These are phyloP conservation scores for Helicocarpus griseus DNA, from an alignment of 2,329 filamentous ascomycete species.

Conservation along the genomic window DNA sequence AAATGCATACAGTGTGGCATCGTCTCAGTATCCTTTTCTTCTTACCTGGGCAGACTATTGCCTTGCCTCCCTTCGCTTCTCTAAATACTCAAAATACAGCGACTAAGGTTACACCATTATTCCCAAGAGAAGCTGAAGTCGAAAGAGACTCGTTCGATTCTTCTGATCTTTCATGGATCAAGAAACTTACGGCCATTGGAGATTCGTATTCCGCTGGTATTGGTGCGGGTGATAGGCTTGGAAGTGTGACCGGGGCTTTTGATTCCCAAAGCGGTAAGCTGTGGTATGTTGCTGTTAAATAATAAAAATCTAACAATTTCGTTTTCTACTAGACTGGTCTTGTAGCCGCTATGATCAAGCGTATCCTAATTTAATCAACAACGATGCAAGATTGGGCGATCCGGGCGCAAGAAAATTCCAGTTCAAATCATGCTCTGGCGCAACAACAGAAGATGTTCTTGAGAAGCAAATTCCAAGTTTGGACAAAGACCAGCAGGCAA, in stretches of 20 bases:
- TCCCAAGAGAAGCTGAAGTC: neutral
- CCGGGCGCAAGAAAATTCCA: neutral
- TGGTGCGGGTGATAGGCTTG: slow-evolving; percentile 8
- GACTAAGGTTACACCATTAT: neutral
- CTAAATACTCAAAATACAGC: neutral
- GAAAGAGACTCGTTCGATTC: neutral
- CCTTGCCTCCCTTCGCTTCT: neutral
- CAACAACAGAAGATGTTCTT: neutral
- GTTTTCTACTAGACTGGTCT: neutral
- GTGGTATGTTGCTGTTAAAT: no score
- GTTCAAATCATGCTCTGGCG: neutral
- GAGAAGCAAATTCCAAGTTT: neutral
- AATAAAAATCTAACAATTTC: no score
- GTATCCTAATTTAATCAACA: neutral
- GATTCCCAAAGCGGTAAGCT: neutral
- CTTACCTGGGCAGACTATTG: neutral
- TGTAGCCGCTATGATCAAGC: slow-evolving; percentile 1
- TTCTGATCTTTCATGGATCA: slow-evolving; percentile 9
- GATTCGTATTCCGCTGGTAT: slow-evolving; percentile 12
- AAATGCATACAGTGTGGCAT: no score
- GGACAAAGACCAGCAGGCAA: neutral
- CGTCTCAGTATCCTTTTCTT: neutral
- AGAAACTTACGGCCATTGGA: slow-evolving; percentile 9
- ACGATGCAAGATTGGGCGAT: neutral
- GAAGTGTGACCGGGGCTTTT: neutral